Evolutionary conservation across 2,329 filamentous ascomycete genomes (phyloP), one percentile per base, ranked within the genome.

Genomic region (Rhynchosporium secalis): DNA sequence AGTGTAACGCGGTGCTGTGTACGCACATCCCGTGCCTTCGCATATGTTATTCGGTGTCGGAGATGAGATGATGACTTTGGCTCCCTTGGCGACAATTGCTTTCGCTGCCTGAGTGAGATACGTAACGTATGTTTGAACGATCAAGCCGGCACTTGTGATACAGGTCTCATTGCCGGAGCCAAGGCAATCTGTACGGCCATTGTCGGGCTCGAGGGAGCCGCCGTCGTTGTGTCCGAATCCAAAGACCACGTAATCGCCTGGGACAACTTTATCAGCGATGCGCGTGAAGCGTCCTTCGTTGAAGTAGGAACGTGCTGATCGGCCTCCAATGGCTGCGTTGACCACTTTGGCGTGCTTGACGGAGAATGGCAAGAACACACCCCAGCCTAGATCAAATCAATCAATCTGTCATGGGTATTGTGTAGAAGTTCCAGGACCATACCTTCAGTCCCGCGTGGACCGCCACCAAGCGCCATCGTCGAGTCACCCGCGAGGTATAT

Each of bases 151-250:
- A 8, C 59, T n/a, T 6, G 63, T 64, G 13, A 61, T 67, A 29
- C 70, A 72, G 8, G 84, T 28, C 83, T 89, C 69, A 81, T 80
- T 40, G 77, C 71, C 72, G 4, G 67, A 61, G 29, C 72, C 72
- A 8, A 76, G 72, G 62, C 87, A 90, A 67, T 83, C 85, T 1
- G 81, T 83, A 13, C 86, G 80, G 0, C 83, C 83, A 68, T 89
- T 88, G 72, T 90, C 87, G 2, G 72, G 75, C 0, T 80, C 80
- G n/a, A 71, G 61, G 10, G 68, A 70, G 1, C 86, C 86, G 28
- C 86, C 87, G 67, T 90, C 88, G 69, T 91, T 91, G 77, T 90
- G 87, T 0, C 88, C 87, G 69, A 90, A 72, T 43, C 70, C 80
- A 31, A 89, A 77, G 49, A 89, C 77, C 31, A 89, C 86, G 26